These are phyloP conservation scores for Aspergillus latus DNA, from an alignment of 2,329 filamentous ascomycete genomes.

Conservation along the genomic window DNA sequence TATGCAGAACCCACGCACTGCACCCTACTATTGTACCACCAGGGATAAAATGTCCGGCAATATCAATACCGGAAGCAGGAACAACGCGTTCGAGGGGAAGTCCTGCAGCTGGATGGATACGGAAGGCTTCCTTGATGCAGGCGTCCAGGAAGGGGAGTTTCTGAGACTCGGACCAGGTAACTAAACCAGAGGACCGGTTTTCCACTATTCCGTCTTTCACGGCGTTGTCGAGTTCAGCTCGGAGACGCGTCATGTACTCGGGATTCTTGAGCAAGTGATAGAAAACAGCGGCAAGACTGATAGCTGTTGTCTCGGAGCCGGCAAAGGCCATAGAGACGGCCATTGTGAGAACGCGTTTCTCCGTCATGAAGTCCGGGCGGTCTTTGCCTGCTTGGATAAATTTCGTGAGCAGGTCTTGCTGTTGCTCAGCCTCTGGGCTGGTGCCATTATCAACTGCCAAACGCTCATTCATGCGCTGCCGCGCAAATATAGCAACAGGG, in stretches of 20 bases:
- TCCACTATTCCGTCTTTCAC: constrained; percentile 8
- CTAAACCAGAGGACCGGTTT: constrained; percentile 3
- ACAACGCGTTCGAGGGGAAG: constrained; percentile 39
- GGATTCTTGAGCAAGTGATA: constrained; percentile 71
- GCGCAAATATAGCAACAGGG: constrained; percentile 25
- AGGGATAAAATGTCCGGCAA: constrained; percentile 35
- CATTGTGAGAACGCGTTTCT: constrained; percentile 31
- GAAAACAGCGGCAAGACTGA: constrained; percentile 68
- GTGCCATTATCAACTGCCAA: constrained; percentile 13
- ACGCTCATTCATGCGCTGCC: constrained; percentile 25
- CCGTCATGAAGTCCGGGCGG: constrained; percentile 30
- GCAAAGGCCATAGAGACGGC: constrained; percentile 53
- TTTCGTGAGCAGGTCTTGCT: constrained; percentile 26
- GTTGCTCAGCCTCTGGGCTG: background rate
- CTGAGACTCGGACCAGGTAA: constrained; percentile 14
- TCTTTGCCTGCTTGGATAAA: constrained; percentile 29
- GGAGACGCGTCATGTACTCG: constrained; percentile 25
- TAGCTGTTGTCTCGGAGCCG: constrained; percentile 77
- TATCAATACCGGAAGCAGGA: constrained; percentile 26
- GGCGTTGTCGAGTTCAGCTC: constrained; percentile 63
- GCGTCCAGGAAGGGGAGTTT: constrained; percentile 37
- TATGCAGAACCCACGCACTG: constrained; percentile 47
- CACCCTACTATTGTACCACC: constrained; percentile 45
- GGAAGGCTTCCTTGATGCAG: constrained; percentile 39
- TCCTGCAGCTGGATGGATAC: constrained; percentile 38